Percentiles rank a stretch among this genome's conserved stretches.
Evolutionary conservation across 495 filamentous ascomycete species (phyloP).

Genomic region (Choiromyces venosus): DNA sequence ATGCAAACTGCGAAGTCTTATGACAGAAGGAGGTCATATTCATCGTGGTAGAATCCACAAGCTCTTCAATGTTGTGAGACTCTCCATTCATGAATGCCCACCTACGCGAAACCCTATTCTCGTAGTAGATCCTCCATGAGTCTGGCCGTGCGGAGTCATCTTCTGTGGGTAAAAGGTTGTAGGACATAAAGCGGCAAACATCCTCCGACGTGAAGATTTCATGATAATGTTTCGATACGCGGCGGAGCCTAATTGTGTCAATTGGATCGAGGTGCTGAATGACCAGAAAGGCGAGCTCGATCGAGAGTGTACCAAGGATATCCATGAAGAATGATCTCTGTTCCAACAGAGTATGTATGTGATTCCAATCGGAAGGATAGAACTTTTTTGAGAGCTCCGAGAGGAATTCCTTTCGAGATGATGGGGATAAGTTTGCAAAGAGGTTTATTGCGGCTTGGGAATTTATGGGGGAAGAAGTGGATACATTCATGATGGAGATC

Average conservation of each 20-base stretch:
- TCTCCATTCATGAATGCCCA: conserved; percentile 4
- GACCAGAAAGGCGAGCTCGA: conserved; percentile 26
- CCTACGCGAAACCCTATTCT: conserved; percentile 24
- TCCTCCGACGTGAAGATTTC: conserved; percentile 25
- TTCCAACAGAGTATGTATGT: conserved; percentile 21
- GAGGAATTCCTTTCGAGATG: conserved; percentile 22
- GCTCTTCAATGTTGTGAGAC: conserved; percentile 15
- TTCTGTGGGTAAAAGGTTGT: conserved; percentile 14
- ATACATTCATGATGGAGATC: background rate
- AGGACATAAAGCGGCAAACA: conserved; percentile 20
- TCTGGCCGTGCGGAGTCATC: background rate
- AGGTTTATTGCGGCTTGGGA: background rate
- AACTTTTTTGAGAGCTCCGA: conserved; percentile 19
- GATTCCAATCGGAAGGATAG: conserved; percentile 27
- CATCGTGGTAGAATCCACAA: background rate
- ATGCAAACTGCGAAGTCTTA: conserved; percentile 11
- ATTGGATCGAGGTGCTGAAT: conserved; percentile 18
- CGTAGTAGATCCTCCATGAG: conserved; percentile 13
- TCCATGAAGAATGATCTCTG: conserved; percentile 24
- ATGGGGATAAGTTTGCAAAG: conserved; percentile 11
- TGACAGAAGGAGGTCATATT: background rate
- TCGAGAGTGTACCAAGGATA: conserved; percentile 21
- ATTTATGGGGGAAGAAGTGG: background rate
- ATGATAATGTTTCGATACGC: conserved; percentile 23
- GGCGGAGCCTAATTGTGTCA: conserved; percentile 22